Percentiles rank a stretch among this genome's conserved stretches.
Evolutionary conservation across 192 early-diverging fungal genomes (phyloP).

Genomic region (Coemansia sp.): DNA sequence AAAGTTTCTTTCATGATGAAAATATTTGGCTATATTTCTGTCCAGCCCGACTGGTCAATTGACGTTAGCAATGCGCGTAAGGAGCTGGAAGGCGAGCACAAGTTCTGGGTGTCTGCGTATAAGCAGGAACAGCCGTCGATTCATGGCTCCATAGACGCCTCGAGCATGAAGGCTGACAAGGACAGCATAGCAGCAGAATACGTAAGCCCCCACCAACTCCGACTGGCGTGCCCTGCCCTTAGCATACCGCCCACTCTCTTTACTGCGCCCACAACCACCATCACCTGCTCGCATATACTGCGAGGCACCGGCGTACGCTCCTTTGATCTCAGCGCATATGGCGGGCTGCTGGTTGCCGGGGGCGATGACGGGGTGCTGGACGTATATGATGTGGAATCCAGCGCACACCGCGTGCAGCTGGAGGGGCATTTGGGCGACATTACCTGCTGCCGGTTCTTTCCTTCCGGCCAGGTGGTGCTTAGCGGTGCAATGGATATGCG

Average conservation of each 20-base stretch:
- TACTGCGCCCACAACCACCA: conserved; percentile 19
- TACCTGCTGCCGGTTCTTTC: conserved; percentile 68
- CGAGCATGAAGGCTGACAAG: conserved; percentile 6
- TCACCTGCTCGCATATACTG: conserved; percentile 26
- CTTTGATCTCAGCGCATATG: conserved; percentile 39
- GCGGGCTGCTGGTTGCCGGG: conserved; percentile 38
- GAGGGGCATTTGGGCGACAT: conserved; percentile 67
- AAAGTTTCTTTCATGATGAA: conserved; percentile 14
- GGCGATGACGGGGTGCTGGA: conserved; percentile 41
- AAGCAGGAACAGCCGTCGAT: conserved; percentile 24
- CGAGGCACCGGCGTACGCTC: conserved; percentile 28
- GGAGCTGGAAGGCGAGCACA: conserved; percentile 19
- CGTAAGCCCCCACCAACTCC: conserved; percentile 23
- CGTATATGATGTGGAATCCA: conserved; percentile 31
- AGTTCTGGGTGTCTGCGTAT: conserved; percentile 52
- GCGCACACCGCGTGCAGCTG: conserved; percentile 22
- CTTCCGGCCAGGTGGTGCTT: conserved; percentile 70
- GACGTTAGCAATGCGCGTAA: conserved; percentile 34
- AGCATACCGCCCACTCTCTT: conserved; percentile 13
- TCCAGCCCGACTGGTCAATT: conserved; percentile 52
- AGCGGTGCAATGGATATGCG: conserved; percentile 68
- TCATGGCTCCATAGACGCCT: conserved; percentile 27
- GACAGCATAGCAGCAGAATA: conserved; percentile 20
- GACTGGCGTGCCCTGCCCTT: conserved; percentile 20
- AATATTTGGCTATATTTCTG: conserved; percentile 38